phyloP scores from a whole-genome alignment of 805 yeast species.

The Maudiozyma barnettii region DNA sequence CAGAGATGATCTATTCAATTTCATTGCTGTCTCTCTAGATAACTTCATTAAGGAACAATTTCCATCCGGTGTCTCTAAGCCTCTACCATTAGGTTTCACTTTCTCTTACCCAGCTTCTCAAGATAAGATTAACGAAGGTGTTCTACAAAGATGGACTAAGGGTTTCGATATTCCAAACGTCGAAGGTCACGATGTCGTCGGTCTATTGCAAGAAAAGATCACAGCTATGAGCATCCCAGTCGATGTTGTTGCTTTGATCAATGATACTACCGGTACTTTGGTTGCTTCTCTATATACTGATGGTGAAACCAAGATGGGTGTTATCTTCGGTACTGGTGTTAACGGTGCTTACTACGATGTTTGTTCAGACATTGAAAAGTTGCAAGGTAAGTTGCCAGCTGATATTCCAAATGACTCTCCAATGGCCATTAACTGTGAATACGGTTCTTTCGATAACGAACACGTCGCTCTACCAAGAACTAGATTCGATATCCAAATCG shows the following conservation, averaged over 20 bases:
- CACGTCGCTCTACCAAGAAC: slow-evolving; percentile 79
- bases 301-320: slow-evolving; percentile 83
- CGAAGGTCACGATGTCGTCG: slow-evolving; percentile 91
- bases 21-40: slow-evolving; percentile 74
- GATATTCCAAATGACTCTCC: slow-evolving; percentile 57
- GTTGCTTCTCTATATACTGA: slow-evolving; percentile 93
- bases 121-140: slow-evolving; percentile 71
- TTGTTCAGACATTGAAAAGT: slow-evolving; percentile 65
- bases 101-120: slow-evolving; percentile 89
- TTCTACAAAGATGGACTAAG: slow-evolving; percentile 93
- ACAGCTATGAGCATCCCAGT: slow-evolving; percentile 60
- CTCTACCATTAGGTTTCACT: slow-evolving; percentile 84
- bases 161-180: slow-evolving; percentile 91
- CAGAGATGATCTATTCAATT: slow-evolving; percentile 65
- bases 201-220: slow-evolving; percentile 75
- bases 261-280: slow-evolving; percentile 94
- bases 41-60: slow-evolving; percentile 56
- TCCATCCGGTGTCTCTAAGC: slow-evolving; percentile 55
- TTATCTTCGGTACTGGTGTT: slow-evolving; percentile 95
- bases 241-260: slow-evolving; percentile 82
- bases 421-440: slow-evolving; percentile 97
- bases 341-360: slow-evolving; percentile 92
- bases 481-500: slow-evolving; percentile 73
- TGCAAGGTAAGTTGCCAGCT: slow-evolving; percentile 55
- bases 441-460: slow-evolving; percentile 95